A percentile compares a stretch with the other conserved stretches of the same genome.
These are phyloP conservation scores for Fragaria iinumae DNA, from an alignment of 306 rosid species.

Conservation along the genomic window DNA sequence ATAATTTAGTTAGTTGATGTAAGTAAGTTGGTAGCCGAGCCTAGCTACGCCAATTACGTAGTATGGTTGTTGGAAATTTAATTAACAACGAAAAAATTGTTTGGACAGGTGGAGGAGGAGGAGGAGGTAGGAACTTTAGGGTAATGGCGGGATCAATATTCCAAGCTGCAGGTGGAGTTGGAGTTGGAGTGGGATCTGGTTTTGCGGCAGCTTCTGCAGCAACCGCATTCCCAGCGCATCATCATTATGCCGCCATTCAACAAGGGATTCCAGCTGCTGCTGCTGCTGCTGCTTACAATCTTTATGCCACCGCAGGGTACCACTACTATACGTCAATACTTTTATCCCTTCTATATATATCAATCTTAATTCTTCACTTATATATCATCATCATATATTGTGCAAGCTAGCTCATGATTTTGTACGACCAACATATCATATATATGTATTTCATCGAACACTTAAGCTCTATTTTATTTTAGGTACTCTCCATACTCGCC, in stretches of 20 bases:
- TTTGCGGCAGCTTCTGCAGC: constrained; percentile 62
- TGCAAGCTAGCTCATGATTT: not conserved
- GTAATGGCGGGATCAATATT: constrained; percentile 60
- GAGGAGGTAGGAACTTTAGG: constrained; percentile 75
- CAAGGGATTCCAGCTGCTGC: constrained; percentile 81
- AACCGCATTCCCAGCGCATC: constrained; percentile 61
- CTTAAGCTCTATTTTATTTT: constrained; percentile 18
- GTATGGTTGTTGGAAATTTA: not conserved
- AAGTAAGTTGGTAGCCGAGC: not conserved
- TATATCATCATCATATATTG: not conserved
- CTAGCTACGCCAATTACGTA: not conserved
- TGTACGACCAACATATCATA: not conserved
- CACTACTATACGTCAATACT: not conserved
- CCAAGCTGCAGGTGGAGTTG: constrained; percentile 78
- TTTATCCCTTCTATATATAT: not conserved
- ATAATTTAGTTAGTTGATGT: not conserved
- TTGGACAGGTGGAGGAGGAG: constrained; percentile 12
- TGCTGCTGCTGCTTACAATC: constrained; percentile 56
- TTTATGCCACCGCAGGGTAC: constrained; percentile 31
- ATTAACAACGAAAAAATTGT: not conserved
- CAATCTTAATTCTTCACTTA: not conserved
- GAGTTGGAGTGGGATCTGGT: constrained; percentile 54
- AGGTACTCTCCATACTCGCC: constrained; percentile 98
- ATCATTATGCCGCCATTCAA: constrained; percentile 91
- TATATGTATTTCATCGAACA: not conserved